Evolutionary conservation across 2,329 filamentous ascomycete genomes (phyloP).

Genomic region (Tothia fuscella): DNA sequence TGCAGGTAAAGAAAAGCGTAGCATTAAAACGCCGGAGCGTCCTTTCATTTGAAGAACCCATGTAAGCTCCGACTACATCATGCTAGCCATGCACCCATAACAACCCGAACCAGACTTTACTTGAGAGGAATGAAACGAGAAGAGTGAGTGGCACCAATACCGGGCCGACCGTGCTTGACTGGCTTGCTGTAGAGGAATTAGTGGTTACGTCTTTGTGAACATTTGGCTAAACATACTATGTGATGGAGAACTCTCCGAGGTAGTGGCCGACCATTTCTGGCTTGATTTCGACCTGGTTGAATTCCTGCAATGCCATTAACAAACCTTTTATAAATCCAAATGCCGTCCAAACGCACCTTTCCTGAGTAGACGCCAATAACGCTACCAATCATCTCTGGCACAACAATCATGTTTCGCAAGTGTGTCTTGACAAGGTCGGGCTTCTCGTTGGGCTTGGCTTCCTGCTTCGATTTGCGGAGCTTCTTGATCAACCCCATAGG

Average conservation of each 20-base stretch:
- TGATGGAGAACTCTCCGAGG: conserved; percentile 98
- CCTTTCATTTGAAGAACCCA: too few relatives aligned
- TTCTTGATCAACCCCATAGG: conserved; percentile 99
- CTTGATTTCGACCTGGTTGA: conserved; percentile 99
- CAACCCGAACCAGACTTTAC: conserved; percentile 48
- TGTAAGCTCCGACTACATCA: too few relatives aligned
- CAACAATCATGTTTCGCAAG: conserved; percentile 99
- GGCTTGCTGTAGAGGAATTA: conserved; percentile 59
- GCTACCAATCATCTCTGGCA: conserved; percentile 98
- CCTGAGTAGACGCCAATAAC: conserved; percentile 99
- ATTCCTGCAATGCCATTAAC: conserved; percentile 45
- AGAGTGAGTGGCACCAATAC: conserved; percentile 99
- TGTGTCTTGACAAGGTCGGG: conserved; percentile 98
- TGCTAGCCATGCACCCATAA: conserved; percentile 1
- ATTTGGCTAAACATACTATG: too few relatives aligned
- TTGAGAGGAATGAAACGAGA: conserved; percentile 99
- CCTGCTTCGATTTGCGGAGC: conserved; percentile 98
- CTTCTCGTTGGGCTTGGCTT: conserved; percentile 99
- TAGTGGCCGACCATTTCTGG: conserved; percentile 99
- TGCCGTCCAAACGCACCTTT: conserved; percentile 38
- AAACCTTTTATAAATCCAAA: background rate
- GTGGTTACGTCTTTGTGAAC: background rate
- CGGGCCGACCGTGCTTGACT: conserved; percentile 99
- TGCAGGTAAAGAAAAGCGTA: too few relatives aligned
- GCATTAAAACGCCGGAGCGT: too few relatives aligned